phyloP scores from a whole-genome alignment of 2,329 filamentous ascomycete species.

The Microcyclosporella mali region DNA sequence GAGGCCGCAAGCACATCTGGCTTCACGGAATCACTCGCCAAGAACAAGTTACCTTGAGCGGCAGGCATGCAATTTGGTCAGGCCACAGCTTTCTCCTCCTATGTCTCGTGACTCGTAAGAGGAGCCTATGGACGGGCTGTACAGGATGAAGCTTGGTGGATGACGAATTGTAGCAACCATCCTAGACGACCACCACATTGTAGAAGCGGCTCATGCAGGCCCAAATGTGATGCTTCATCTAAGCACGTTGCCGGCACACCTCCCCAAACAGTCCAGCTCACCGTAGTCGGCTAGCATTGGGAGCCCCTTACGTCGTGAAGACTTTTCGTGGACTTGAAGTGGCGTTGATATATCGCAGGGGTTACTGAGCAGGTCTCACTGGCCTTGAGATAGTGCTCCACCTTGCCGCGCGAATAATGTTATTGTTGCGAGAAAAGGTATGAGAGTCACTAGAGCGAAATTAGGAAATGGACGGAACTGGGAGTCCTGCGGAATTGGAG shows the following conservation, averaged over 20 bases:
- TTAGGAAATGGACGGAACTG: neutral
- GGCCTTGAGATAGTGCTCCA: slow-evolving; percentile 48
- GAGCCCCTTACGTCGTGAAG: slow-evolving; percentile 9
- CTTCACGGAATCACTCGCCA: too few relatives aligned
- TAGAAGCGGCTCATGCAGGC: neutral
- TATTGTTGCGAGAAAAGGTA: slow-evolving; percentile 5
- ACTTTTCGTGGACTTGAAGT: slow-evolving; percentile 10
- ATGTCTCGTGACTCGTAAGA: too few relatives aligned
- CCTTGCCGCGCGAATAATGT: slow-evolving; percentile 41
- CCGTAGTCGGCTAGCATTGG: slow-evolving; percentile 8
- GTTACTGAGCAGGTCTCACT: slow-evolving; percentile 52
- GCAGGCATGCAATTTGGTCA: too few relatives aligned
- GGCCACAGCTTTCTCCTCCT: too few relatives aligned
- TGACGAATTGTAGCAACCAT: slow-evolving; percentile 4
- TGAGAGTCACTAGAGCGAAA: neutral
- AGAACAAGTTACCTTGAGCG: too few relatives aligned
- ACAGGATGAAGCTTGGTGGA: too few relatives aligned
- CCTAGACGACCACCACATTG: slow-evolving; percentile 2
- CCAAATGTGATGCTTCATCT: neutral
- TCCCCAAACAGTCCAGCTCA: slow-evolving; percentile 7
- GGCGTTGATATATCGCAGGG: slow-evolving; percentile 44
- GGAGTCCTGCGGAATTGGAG: neutral
- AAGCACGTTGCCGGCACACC: slow-evolving; percentile 7
- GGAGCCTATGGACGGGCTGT: too few relatives aligned
- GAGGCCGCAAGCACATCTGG: too few relatives aligned